Evolutionary conservation across 2,329 filamentous ascomycete species (phyloP).

Genomic region (Penicillium polonicum): DNA sequence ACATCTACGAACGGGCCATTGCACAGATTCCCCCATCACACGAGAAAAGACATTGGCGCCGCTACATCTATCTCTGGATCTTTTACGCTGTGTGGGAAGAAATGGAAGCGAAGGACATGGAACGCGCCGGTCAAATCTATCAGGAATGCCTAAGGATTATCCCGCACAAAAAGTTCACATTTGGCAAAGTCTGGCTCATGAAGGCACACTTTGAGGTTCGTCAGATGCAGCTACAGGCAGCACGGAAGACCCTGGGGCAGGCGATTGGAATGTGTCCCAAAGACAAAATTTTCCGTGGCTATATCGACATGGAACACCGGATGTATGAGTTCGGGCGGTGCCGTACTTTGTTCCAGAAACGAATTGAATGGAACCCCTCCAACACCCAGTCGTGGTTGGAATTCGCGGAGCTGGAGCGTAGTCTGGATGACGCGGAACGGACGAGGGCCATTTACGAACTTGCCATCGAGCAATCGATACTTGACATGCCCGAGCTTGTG

Average conservation of each 20-base stretch:
- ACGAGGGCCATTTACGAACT: conserved; percentile 90
- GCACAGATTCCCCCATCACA: conserved; percentile 92
- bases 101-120: conserved; percentile 73
- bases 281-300: conserved; percentile 90
- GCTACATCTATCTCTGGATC: conserved; percentile 97
- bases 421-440: conserved; percentile 84
- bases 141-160: conserved; percentile 81
- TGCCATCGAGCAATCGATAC: conserved; percentile 73
- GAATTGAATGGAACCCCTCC: conserved; percentile 84
- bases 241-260: conserved; percentile 84
- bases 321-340: conserved; percentile 93
- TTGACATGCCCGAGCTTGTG: conserved; percentile 96
- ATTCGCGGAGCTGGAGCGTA: conserved; percentile 89
- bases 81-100: conserved; percentile 98
- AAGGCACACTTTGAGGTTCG: conserved; percentile 92
- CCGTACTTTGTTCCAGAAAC: conserved; percentile 88
- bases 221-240: conserved; percentile 74
- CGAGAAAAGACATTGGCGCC: conserved; percentile 94
- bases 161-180: conserved; percentile 95
- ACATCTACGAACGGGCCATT: conserved; percentile 93
- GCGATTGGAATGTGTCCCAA: conserved; percentile 95
- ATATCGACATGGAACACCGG: conserved; percentile 88
- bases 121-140: conserved; percentile 85
- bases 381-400: conserved; percentile 96
- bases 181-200: conserved; percentile 92